Percentiles rank a stretch among this genome's conserved stretches.
Evolutionary conservation across 1,284 basidiomycete species (phyloP).

Genomic region (Trametes hirsuta): DNA sequence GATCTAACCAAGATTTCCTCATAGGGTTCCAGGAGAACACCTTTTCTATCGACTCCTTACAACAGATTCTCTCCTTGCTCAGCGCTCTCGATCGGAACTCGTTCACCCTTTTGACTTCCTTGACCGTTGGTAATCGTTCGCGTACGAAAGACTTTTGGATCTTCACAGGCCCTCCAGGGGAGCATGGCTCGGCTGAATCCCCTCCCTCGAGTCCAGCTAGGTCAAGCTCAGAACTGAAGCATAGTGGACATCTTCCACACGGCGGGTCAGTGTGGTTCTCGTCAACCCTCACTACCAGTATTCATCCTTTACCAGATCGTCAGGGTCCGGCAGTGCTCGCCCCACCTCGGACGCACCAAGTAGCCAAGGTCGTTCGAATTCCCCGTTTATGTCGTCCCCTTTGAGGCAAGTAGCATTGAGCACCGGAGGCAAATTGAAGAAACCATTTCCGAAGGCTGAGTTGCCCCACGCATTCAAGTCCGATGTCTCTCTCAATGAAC

Average conservation of each 20-base stretch:
- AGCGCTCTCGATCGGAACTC: slow-evolving; percentile 67
- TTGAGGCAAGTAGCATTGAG: slow-evolving; percentile 25
- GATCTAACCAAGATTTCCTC: slow-evolving; percentile 6
- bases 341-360: slow-evolving; percentile 8
- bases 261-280: slow-evolving; percentile 3
- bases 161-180: slow-evolving; percentile 55
- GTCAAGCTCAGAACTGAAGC: slow-evolving; percentile 36
- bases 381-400: slow-evolving; percentile 28
- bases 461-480: slow-evolving; percentile 27
- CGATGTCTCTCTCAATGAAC: slow-evolving; percentile 20
- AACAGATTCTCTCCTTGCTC: slow-evolving; percentile 70
- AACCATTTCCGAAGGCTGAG: slow-evolving; percentile 28
- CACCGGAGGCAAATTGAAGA: slow-evolving; percentile 28
- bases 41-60: slow-evolving; percentile 75
- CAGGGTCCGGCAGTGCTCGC: slow-evolving; percentile 11
- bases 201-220: slow-evolving; percentile 32
- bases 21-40: slow-evolving; percentile 80
- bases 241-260: slow-evolving; percentile 25
- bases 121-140: slow-evolving; percentile 69
- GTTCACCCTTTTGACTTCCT: slow-evolving; percentile 68
- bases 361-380: slow-evolving; percentile 19
- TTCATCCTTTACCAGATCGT: not conserved
- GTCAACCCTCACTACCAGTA: not conserved
- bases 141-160: slow-evolving; percentile 80
- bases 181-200: slow-evolving; percentile 37